phyloP scores from a whole-genome alignment of 2,329 filamentous ascomycete genomes.

The Fusarium protoensiforme region DNA sequence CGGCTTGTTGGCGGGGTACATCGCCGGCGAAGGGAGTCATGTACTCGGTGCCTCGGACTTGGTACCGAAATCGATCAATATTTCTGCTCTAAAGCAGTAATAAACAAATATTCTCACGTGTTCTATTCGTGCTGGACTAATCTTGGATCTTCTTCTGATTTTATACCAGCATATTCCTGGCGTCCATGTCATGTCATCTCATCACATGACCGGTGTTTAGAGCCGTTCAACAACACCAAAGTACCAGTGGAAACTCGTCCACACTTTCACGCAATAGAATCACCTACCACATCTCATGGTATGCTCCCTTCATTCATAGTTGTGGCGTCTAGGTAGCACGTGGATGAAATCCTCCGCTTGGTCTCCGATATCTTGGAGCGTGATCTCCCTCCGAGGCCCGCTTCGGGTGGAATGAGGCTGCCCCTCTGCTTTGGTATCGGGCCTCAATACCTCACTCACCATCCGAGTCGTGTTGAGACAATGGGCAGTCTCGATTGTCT shows the following conservation, averaged over 20 bases:
- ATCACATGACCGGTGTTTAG: neutral
- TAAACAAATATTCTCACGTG: neutral
- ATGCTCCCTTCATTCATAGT: neutral
- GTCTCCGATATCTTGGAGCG: neutral
- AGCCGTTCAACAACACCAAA: neutral
- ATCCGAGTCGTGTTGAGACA: neutral
- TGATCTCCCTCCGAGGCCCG: neutral
- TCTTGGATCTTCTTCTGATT: neutral
- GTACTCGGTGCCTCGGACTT: constrained; percentile 1
- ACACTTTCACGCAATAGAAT: neutral
- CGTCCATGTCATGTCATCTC: neutral
- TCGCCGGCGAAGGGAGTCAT: constrained; percentile 21
- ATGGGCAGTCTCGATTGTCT: neutral
- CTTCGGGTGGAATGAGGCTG: neutral
- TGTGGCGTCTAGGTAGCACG: neutral
- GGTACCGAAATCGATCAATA: neutral
- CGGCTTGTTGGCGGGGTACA: constrained; percentile 7
- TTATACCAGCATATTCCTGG: neutral
- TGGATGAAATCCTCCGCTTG: neutral
- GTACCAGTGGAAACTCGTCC: neutral
- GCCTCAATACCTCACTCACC: neutral
- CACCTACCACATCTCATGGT: neutral
- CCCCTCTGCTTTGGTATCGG: neutral
- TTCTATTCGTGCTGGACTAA: neutral
- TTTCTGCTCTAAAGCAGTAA: neutral